Evolutionary conservation across 768 basidiomycete genomes (phyloP).

Genomic region (Podaxis sp.): DNA sequence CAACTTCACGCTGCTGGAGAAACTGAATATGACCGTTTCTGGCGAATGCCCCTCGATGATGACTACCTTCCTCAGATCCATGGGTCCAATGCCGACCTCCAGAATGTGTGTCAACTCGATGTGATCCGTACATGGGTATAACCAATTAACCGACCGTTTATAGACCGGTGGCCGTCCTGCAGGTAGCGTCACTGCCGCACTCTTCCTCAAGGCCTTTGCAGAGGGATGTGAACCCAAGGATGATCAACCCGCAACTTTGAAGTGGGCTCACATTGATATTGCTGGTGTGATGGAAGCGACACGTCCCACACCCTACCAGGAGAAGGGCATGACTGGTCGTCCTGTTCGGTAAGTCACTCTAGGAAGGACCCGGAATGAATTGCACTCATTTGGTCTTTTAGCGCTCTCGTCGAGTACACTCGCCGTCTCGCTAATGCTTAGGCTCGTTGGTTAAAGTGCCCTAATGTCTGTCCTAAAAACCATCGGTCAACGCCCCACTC

Average conservation of each 20-base stretch:
- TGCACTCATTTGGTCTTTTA: constrained; percentile 14
- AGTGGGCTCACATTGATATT: constrained; percentile 90
- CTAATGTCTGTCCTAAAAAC: neutral
- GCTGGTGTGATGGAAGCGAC: constrained; percentile 74
- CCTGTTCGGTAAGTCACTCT: constrained; percentile 60
- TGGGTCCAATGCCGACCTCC: constrained; percentile 76
- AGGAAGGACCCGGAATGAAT: neutral
- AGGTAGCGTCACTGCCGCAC: constrained; percentile 77
- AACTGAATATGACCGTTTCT: constrained; percentile 78
- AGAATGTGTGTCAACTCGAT: constrained; percentile 49
- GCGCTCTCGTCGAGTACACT: constrained; percentile 40
- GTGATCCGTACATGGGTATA: neutral
- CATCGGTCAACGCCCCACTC: neutral
- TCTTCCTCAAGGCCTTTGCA: constrained; percentile 84
- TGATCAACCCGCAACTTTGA: constrained; percentile 50
- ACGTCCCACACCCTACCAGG: constrained; percentile 57
- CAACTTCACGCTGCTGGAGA: constrained; percentile 68
- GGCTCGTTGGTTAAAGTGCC: neutral
- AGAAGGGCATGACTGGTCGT: constrained; percentile 77
- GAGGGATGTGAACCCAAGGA: constrained; percentile 67
- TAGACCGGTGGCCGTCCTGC: constrained; percentile 72
- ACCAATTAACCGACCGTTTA: neutral
- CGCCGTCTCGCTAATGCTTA: constrained; percentile 32
- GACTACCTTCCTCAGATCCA: constrained; percentile 77
- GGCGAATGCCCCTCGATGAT: constrained; percentile 88